These are phyloP conservation scores for Termitomyces sp. DNA, from an alignment of 1,284 basidiomycete species.

Conservation along the genomic window DNA sequence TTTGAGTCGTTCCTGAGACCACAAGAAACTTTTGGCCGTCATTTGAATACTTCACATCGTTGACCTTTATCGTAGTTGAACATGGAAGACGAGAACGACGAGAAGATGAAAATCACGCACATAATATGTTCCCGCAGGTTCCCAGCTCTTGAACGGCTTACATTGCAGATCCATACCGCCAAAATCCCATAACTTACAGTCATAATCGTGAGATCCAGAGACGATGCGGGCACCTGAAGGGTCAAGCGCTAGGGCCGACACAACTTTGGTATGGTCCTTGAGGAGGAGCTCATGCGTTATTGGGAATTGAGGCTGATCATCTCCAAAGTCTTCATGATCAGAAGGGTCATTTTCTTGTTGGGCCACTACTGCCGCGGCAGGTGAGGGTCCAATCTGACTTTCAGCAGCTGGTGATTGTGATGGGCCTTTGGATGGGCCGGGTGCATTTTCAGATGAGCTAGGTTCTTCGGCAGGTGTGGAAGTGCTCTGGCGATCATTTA, in stretches of 20 bases:
- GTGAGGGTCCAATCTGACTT: not conserved
- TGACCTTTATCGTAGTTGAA: conserved; percentile 50
- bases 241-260: conserved; percentile 89
- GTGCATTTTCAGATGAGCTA: conserved; percentile 4
- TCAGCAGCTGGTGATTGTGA: not conserved
- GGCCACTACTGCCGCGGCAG: conserved; percentile 8
- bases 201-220: conserved; percentile 94
- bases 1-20: conserved; percentile 83
- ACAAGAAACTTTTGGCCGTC: conserved; percentile 84
- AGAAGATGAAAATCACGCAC: conserved; percentile 41
- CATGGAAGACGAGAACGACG: not conserved
- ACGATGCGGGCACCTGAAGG: conserved; percentile 88
- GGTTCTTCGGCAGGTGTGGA: not conserved
- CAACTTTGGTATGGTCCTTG: conserved; percentile 93
- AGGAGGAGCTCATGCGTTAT: conserved; percentile 85
- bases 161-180: conserved; percentile 91
- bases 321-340: conserved; percentile 38
- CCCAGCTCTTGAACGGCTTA: conserved; percentile 94
- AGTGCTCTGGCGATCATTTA: conserved; percentile 1
- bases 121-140: conserved; percentile 90
- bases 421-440: conserved; percentile 9
- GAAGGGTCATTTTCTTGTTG: conserved; percentile 24
- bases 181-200: conserved; percentile 98
- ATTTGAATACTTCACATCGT: conserved; percentile 84
- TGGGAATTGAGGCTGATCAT: conserved; percentile 60